Evolutionary conservation across 2,329 filamentous ascomycete genomes (phyloP).

Genomic region (Scedosporium boydii): DNA sequence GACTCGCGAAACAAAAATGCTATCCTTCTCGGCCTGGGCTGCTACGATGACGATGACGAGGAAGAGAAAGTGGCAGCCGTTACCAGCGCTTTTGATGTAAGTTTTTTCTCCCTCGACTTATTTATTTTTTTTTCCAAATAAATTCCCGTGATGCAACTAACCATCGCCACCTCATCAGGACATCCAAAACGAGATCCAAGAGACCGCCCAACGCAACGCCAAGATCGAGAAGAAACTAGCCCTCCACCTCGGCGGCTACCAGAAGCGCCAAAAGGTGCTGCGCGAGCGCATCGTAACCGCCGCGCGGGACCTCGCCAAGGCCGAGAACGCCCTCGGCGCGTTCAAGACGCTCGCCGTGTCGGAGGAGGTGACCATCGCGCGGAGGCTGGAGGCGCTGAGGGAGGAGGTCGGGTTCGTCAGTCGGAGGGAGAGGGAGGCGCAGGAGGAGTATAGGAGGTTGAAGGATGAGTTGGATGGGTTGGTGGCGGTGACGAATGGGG

Average conservation of each 20-base stretch:
- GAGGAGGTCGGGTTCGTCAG: slow-evolving; percentile 78
- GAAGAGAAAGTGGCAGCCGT: slow-evolving; percentile 56
- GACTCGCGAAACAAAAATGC: slow-evolving; percentile 42
- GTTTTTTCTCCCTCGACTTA: slow-evolving; percentile 17
- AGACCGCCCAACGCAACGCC: slow-evolving; percentile 68
- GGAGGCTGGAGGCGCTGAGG: slow-evolving; percentile 63
- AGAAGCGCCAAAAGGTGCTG: slow-evolving; percentile 72
- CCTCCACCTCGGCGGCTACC: slow-evolving; percentile 81
- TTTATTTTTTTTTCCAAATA: neutral
- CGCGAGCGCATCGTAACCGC: slow-evolving; percentile 71
- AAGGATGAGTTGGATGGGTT: slow-evolving; percentile 70
- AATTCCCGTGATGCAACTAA: neutral
- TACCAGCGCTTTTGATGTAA: slow-evolving; percentile 64
- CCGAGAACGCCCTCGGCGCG: slow-evolving; percentile 59
- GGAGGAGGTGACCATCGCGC: slow-evolving; percentile 66
- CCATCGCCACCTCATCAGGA: slow-evolving; percentile 30
- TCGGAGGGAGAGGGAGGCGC: slow-evolving; percentile 77
- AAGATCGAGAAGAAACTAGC: slow-evolving; percentile 91
- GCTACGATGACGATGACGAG: slow-evolving; percentile 69
- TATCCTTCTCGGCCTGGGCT: slow-evolving; percentile 68
- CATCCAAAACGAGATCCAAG: slow-evolving; percentile 63
- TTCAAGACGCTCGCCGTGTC: slow-evolving; percentile 68
- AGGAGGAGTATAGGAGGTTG: slow-evolving; percentile 69
- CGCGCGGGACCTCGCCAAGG: slow-evolving; percentile 63
- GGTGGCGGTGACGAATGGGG: neutral